These are phyloP conservation scores for Claviceps quebecensis DNA, from an alignment of 2,329 filamentous ascomycete species.

Conservation along the genomic window DNA sequence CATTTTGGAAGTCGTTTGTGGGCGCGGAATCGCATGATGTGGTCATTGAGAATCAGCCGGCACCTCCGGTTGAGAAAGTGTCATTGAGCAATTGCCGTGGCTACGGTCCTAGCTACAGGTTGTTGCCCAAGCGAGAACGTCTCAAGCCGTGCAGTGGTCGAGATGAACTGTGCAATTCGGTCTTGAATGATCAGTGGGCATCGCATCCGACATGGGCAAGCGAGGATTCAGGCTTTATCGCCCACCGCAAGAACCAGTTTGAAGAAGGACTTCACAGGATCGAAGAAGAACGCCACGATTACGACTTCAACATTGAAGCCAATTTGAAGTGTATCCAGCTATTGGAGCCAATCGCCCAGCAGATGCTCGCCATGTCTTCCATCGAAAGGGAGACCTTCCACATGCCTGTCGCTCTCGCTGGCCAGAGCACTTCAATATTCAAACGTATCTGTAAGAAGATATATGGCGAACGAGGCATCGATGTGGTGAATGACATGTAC, in stretches of 20 bases:
- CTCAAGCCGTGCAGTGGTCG: slow-evolving; percentile 86
- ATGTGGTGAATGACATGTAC: slow-evolving; percentile 81
- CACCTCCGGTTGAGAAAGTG: slow-evolving; percentile 65
- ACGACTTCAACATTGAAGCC: slow-evolving; percentile 95
- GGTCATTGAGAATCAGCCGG: slow-evolving; percentile 63
- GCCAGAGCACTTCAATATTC: slow-evolving; percentile 92
- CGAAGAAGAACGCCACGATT: slow-evolving; percentile 95
- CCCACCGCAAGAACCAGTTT: slow-evolving; percentile 89
- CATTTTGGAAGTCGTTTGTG: slow-evolving; percentile 76
- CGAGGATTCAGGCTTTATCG: slow-evolving; percentile 94
- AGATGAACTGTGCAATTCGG: slow-evolving; percentile 83
- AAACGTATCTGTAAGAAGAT: slow-evolving; percentile 96
- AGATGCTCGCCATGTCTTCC: slow-evolving; percentile 67
- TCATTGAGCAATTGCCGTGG: slow-evolving; percentile 90
- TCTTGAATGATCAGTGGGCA: slow-evolving; percentile 96
- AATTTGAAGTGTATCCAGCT: slow-evolving; percentile 92
- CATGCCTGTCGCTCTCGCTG: slow-evolving; percentile 71
- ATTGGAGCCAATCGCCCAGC: slow-evolving; percentile 83
- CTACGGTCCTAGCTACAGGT: slow-evolving; percentile 87
- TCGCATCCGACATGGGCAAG: slow-evolving; percentile 98
- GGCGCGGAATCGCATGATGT: slow-evolving; percentile 64
- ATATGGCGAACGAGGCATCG: slow-evolving; percentile 75
- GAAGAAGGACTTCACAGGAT: slow-evolving; percentile 92
- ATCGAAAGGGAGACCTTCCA: slow-evolving; percentile 60
- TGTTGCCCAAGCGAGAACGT: slow-evolving; percentile 80